phyloP scores from a whole-genome alignment of 2,329 filamentous ascomycete genomes.

The Arthrobotrys musiformis region DNA sequence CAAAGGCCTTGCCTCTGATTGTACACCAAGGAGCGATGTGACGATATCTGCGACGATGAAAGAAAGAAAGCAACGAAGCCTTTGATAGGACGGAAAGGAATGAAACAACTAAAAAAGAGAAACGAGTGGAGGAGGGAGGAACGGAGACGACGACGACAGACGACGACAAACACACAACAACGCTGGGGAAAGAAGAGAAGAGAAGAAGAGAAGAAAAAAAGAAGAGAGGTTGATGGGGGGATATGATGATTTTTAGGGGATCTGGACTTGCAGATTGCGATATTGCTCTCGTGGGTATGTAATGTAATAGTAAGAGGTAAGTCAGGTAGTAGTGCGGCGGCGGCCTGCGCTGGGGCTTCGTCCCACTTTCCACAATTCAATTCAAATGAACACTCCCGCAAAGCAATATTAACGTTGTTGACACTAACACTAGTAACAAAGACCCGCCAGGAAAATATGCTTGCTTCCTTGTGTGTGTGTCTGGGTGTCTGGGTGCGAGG shows the following conservation, averaged over 20 bases:
- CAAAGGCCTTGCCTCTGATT: slow-evolving; percentile 55
- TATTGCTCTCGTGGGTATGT: slow-evolving; percentile 46
- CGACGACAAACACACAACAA: slow-evolving; percentile 55
- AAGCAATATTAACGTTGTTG: slow-evolving; percentile 46
- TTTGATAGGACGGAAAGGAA: slow-evolving; percentile 56
- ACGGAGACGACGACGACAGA: slow-evolving; percentile 27
- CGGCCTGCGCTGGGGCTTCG: slow-evolving; percentile 55
- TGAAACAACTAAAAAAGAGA: slow-evolving; percentile 55
- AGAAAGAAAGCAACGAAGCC: slow-evolving; percentile 57
- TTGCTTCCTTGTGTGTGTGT: slow-evolving; percentile 20
- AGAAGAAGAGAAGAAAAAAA: slow-evolving; percentile 9
- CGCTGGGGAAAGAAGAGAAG: slow-evolving; percentile 46
- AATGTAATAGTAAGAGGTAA: not conserved
- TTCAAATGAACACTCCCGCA: slow-evolving; percentile 44
- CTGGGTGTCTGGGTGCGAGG: slow-evolving; percentile 22
- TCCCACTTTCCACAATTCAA: slow-evolving; percentile 56
- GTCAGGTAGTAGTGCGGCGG: slow-evolving; percentile 39
- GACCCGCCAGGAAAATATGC: slow-evolving; percentile 33
- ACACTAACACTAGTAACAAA: slow-evolving; percentile 44
- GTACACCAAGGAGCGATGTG: slow-evolving; percentile 38
- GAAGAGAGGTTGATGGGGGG: slow-evolving; percentile 29
- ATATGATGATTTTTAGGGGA: slow-evolving; percentile 56
- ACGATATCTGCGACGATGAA: slow-evolving; percentile 54
- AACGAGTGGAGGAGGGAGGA: slow-evolving; percentile 35
- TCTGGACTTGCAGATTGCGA: slow-evolving; percentile 56